A percentile compares a stretch with the other conserved stretches of the same genome.
Evolutionary conservation across 2,329 filamentous ascomycete species (phyloP).

Genomic region (Trichoderma harzianum): DNA sequence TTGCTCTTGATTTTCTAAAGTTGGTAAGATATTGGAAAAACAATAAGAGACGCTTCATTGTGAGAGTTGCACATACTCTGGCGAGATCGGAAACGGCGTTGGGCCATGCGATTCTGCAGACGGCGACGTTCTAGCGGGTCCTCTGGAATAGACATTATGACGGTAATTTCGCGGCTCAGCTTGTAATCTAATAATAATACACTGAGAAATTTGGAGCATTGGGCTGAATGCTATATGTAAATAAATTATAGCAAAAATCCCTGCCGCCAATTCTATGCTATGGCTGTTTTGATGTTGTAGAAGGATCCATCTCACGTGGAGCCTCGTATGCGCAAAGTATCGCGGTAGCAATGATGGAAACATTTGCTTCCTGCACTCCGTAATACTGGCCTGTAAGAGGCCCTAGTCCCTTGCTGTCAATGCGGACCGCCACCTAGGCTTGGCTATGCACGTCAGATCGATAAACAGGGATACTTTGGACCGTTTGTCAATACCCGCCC

Average conservation of each 20-base stretch:
- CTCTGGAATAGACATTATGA: background rate
- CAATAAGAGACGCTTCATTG: background rate
- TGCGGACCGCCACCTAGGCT: background rate
- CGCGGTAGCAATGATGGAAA: background rate
- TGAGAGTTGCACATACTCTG: background rate
- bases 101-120: background rate
- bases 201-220: background rate
- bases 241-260: background rate
- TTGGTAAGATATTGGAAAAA: background rate
- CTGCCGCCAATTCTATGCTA: background rate
- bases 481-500: background rate
- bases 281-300: background rate
- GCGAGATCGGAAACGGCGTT: background rate
- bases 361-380: background rate
- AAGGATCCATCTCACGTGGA: background rate
- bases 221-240: background rate
- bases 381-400: background rate
- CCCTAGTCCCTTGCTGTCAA: background rate
- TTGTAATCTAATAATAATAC: background rate
- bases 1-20: background rate
- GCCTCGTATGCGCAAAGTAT: background rate
- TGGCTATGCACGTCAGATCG: background rate
- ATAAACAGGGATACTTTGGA: background rate
- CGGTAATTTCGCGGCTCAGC: background rate
- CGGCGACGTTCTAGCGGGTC: background rate